Base-by-base conservation (phyloP, 2,329 filamentous ascomycete genomes). In the Aschersonia sp. region DNA sequence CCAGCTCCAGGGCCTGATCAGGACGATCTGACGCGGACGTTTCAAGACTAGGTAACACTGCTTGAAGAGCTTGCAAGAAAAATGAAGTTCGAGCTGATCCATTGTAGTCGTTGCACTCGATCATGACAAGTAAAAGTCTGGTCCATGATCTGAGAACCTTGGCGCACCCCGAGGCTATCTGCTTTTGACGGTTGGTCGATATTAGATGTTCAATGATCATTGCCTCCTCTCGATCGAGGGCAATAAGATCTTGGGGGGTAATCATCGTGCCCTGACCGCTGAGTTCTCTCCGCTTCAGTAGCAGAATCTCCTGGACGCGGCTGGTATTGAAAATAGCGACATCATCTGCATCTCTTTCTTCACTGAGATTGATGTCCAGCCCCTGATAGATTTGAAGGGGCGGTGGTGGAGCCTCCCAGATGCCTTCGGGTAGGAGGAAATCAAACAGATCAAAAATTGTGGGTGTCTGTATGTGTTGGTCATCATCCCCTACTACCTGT, bases 371-470 rank as follows among this genome's bases (percentile, higher is more conserved):
- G 44, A 94, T 66, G 53, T 89, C 79, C 30, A 94, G 62, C 42
- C 81, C 79, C 14, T 68, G 67, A 51, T 89, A 82, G 51, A 76
- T 76, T 41, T 70, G 65, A 22, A 85, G 67, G 5, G 70, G 61
- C 3, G 80, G 78, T 2, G 75, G 63, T 2, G 73, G 59, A 5
- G 68, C 61, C 30, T 68, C 63, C 68, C 76, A 78, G n/a, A 69
- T 58, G 12, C 63, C 69, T 43, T 72, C 71, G 22, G 70, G 60
- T 2, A 74, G 63, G 50, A 92, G 76, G 57, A 97, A 97, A 64
- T 98, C 92, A 57, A 94, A 92, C 29, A 97, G 73, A 54, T 96
- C 88, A 58, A 97, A 95, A 6, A 97, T 76, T 4, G 85, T 88
- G 1, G 83, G 75, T 49, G 87, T 84, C 31, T 71, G 68, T 39